Base-by-base conservation (phyloP, 169 alveolate genomes). In the Plasmodium vivax region DNA sequence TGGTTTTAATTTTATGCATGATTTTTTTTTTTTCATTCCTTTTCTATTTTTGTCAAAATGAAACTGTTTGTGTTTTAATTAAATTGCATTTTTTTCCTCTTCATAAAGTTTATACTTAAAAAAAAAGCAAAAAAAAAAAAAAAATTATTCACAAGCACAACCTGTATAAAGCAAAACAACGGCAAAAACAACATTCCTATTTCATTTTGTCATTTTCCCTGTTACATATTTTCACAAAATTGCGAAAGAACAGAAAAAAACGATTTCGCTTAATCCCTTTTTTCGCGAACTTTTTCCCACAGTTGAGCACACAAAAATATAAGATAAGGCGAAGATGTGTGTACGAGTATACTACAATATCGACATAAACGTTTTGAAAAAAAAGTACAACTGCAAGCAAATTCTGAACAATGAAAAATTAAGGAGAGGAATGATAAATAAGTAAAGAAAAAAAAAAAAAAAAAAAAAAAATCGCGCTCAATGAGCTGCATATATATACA, bases 371-470 rank as follows among this genome's bases (percentile, higher is more conserved):
- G 68, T 30, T 72, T 38, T 84, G 83, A 84, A 84, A 72, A 84
- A 9, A 19, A 72, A 68, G 32, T 84, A 84, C 73, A 84, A 84
- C 56, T 84, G 93, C 56, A 41, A 71, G 2, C 32, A 72, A 72
- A 43, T 84, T 16, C 77, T 84, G 75, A 84, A 84, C 71, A 36
- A 84, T 68, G 93, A 84, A n/a, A 72, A 72, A 41, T 16, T 84
- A 45, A 84, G 51, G 83, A 84, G 43, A 84, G 84, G 93, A 36
- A 84, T 84, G 93, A 84, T 84, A 68, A 72, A 41, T 47, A 84
- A 84, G 84, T 72, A 84, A 27, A 68, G 51, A 41, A 71, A 16
- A 5, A 84, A 84, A 84, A 71, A 6, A 34, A 83, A 41, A 82
- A 43, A 82, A 19, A 14, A 45, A 81, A 38, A 81, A 36, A 47